Evolutionary conservation across 1,284 basidiomycete genomes (phyloP).

Genomic region (Blastosporella zonata): DNA sequence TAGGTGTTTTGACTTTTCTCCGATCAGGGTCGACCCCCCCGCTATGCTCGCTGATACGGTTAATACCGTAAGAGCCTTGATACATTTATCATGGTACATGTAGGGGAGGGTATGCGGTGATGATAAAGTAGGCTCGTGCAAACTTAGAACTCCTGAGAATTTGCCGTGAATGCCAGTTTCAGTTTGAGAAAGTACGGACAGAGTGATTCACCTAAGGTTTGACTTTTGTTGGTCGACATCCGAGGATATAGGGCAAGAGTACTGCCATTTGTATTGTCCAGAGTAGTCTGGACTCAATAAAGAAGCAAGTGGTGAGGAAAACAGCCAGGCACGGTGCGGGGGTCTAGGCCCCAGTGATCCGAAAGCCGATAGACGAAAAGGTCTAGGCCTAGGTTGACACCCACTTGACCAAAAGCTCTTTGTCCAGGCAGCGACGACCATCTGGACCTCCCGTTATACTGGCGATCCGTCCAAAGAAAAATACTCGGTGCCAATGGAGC

Average conservation of each 20-base stretch:
- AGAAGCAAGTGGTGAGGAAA: background rate
- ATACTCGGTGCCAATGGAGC: background rate
- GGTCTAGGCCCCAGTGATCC: background rate
- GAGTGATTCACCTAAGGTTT: background rate
- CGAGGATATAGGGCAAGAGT: conserved; percentile 1
- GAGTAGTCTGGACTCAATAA: background rate
- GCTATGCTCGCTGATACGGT: no score
- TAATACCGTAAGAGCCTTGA: no score
- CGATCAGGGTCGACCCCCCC: no score
- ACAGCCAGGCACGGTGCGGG: background rate
- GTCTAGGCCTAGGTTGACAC: background rate
- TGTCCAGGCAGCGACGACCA: background rate
- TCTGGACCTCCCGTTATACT: background rate
- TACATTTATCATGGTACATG: no score
- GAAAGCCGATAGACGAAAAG: background rate
- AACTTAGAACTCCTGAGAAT: no score
- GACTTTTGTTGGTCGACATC: background rate
- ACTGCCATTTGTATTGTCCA: background rate
- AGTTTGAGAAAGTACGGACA: no score
- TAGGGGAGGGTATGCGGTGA: no score
- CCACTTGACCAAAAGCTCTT: background rate
- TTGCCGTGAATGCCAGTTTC: no score
- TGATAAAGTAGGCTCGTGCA: no score
- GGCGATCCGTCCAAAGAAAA: background rate
- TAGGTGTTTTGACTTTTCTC: no score